Base-by-base conservation (phyloP, 2,329 filamentous ascomycete genomes). In the Colletotrichum caudatum region DNA sequence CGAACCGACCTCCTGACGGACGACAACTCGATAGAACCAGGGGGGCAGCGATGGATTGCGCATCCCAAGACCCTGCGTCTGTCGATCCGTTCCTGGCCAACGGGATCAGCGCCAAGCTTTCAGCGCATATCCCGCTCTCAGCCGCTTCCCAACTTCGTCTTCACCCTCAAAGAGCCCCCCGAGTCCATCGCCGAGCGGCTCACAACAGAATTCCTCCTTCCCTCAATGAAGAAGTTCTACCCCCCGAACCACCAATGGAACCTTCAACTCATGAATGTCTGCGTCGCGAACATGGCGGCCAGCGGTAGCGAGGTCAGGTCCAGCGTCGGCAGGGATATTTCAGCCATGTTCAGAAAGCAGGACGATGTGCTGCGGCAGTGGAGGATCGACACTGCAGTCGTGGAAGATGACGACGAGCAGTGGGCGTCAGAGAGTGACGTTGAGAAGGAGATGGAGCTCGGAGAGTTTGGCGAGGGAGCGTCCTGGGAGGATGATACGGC, bases 181-280 rank as follows among this genome's bases (percentile, higher is more conserved):
- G 90, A 92, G 48, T 79, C 82, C 0, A 81, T 94, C 29, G 91
- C 90, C 0, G 89, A 92, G 64, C 89, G 89, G 51, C 85, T 98
- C 1, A 91, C 95, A 0, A 82, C 86, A 5, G 92, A 96, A 72
- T 82, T 86, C 1, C 80, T 97, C 23, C 75, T 94, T 3, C 89
- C 90, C 0, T 88, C 97, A 79, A 94, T 97, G 77, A 89, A 90
- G 18, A 91, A 89, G 73, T 84, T 97, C 16, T 92, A 95, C 74
- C 87, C 90, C 0, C 90, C 92, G 72, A 83, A 85, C 9, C 88
- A 87, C 71, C 84, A 85, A 11, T 97, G 93, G 92, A 93, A 95
- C 75, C 81, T 98, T 23, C 93, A 92, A 74, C 83, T 98, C 63
- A 85, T 98, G 71, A 98, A 98, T 74, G 84, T 98, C 29, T 95